Base-by-base conservation (phyloP, 768 basidiomycete species). In the Pholiota molesta region DNA sequence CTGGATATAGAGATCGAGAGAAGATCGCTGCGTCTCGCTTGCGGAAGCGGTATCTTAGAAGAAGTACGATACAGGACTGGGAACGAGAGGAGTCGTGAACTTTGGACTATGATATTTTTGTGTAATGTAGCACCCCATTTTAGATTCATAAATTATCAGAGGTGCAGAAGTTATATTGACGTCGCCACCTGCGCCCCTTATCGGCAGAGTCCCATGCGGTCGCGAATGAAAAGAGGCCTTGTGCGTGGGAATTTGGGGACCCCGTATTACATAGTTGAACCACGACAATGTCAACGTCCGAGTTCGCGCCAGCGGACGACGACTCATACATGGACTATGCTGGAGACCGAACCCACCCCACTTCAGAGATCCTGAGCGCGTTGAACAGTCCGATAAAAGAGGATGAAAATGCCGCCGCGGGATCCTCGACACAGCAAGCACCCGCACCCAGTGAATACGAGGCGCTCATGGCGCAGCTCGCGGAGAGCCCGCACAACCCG, bases 401-500 rank as follows among this genome's bases (percentile, higher is more conserved):
- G 70, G 74, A 75, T 65, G 67, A 63, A 17, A 16, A 42, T 17
- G 17, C 17, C 28, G 44, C 26, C 19, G 56, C 3, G 1, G 35
- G 11, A 37, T 13, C 35, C 35, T 13, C 35, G 35, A 13, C 35
- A 16, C 23, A 55, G 29, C 65, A 66, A 49, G 66, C 73, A 63
- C 77, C 80, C 65, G 79, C 84, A 13, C 80, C 77, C 54, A 87
- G 85, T 72, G 90, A 92, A 77, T 91, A 84, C 83, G 89, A 93
- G 66, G 69, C 75, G 6, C 72, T 89, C 68, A 85, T 80, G 64
- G 78, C 83, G 28, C 84, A 87, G 67, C 76, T 92, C 71, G 80
- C 80, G 66, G 84, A 90, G 67, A 83, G 85, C 61, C 88, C 89
- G 10, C 83, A 89, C 73, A 87, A 95, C 72, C 86, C 88, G n/a